Evolutionary conservation across 2,329 filamentous ascomycete species (phyloP), one percentile per base, ranked within the genome.

Genomic region (Xylariaceae sp.): DNA sequence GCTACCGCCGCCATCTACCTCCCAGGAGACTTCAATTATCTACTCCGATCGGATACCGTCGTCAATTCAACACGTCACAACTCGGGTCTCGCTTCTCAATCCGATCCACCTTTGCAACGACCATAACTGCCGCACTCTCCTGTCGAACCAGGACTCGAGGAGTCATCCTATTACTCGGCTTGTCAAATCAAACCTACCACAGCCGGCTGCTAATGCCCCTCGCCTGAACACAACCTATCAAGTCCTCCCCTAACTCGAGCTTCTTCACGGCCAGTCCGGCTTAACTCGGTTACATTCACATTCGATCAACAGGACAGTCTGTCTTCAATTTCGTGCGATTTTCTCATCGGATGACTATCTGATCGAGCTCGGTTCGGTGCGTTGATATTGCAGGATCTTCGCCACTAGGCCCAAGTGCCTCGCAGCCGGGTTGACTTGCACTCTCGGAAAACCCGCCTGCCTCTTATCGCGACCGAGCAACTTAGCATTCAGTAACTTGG

Each of bases 111-210:
- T 62, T 61, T 8, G 60, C 50, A 50, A 50, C 61, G 47, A 53
- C 60, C 41, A 60, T 60, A 53, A 55, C 62, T 44, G 59, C 55
- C 56, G 58, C 52, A 58, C 55, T 52, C 49, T 55, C 50, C 56
- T 49, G 61, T 61, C 55, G 51, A 62, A 52, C 59, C 61, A 63
- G 62, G 56, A 50, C 57, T 59, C 57, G 69, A 73, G 73, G 75
- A 78, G 75, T 77, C 70, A 76, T 74, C 72, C 70, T 65, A 72
- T 70, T 68, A 67, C 71, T 70, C 73, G 67, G 72, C 72, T 51
- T 70, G 65, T 67, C 63, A 68, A 74, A 63, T 66, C 65, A 65
- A 60, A 65, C 54, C 53, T 57, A 41, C 46, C 55, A 48, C 61
- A 58, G 60, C 63, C 60, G 53, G 56, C 52, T 53, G 53, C 56